A percentile compares a stretch with the other conserved stretches of the same genome.
These are phyloP conservation scores for Trichoderma aggressivum DNA, from an alignment of 2,329 filamentous ascomycete genomes.

Conservation along the genomic window DNA sequence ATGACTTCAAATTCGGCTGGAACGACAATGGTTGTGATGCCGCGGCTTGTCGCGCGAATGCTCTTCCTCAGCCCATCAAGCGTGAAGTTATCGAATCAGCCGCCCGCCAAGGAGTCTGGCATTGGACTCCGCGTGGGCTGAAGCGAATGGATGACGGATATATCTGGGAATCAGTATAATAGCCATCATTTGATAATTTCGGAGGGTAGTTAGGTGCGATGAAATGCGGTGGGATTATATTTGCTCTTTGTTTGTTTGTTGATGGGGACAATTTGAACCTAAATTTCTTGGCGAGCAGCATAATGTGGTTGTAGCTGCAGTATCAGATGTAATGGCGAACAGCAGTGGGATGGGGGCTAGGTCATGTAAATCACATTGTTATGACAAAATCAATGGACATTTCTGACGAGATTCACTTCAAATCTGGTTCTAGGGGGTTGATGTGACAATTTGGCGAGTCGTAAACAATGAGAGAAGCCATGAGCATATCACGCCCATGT, in stretches of 20 bases:
- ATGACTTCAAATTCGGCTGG: slow-evolving; percentile 41
- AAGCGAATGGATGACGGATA: slow-evolving; percentile 33
- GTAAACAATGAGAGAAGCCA: neutral
- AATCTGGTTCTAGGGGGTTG: too few relatives aligned
- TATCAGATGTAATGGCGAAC: slow-evolving; percentile 31
- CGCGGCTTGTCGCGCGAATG: slow-evolving; percentile 33
- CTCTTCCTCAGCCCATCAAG: slow-evolving; percentile 29
- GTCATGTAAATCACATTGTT: slow-evolving; percentile 12
- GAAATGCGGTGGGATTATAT: slow-evolving; percentile 29
- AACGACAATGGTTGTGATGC: slow-evolving; percentile 41
- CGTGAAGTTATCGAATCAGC: slow-evolving; percentile 32
- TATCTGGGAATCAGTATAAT: slow-evolving; percentile 31
- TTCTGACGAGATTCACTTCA: neutral
- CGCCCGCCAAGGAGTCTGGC: slow-evolving; percentile 34
- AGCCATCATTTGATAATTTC: slow-evolving; percentile 22
- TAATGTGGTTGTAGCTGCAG: slow-evolving; percentile 30
- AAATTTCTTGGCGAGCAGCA: slow-evolving; percentile 35
- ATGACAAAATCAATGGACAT: slow-evolving; percentile 13
- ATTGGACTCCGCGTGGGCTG: slow-evolving; percentile 33
- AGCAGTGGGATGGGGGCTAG: slow-evolving; percentile 24
- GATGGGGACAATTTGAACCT: slow-evolving; percentile 32
- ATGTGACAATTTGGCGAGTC: neutral
- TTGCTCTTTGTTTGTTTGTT: slow-evolving; percentile 28
- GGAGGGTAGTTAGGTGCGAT: slow-evolving; percentile 24
- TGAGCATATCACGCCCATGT: neutral